Evolutionary conservation across 2,329 filamentous ascomycete genomes (phyloP).

Genomic region (Penicillium sp.): DNA sequence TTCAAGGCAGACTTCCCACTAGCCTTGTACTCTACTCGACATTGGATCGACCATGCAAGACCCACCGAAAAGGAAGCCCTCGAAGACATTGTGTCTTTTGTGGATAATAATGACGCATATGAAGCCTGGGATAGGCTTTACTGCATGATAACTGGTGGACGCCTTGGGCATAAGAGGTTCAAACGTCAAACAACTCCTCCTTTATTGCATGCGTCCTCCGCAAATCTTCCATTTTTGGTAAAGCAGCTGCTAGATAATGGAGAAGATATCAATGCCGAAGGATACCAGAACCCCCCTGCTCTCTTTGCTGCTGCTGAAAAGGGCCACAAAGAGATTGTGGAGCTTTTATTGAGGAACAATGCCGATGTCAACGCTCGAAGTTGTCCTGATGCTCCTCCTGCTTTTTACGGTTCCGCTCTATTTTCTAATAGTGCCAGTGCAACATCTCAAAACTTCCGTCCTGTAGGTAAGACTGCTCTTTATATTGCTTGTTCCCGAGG

Average conservation of each 20-base stretch:
- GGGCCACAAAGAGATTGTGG: background rate
- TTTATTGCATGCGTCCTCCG: background rate
- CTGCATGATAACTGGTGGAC: background rate
- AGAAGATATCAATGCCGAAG: background rate
- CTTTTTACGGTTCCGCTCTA: background rate
- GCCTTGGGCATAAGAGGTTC: background rate
- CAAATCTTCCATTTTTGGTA: background rate
- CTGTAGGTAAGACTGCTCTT: background rate
- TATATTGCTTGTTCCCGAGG: background rate
- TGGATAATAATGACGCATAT: background rate
- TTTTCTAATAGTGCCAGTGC: background rate
- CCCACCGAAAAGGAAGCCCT: background rate
- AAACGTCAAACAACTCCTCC: background rate
- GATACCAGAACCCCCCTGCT: background rate
- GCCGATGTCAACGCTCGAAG: background rate
- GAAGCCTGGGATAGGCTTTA: background rate
- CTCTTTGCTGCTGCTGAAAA: background rate
- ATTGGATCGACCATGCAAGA: background rate
- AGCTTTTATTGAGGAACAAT: background rate
- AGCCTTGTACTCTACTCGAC: background rate
- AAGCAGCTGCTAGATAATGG: background rate
- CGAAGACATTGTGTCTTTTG: background rate
- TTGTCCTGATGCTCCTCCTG: background rate
- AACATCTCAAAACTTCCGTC: too few species aligned
- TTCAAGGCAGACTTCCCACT: background rate